Base-by-base conservation (phyloP, 2,329 filamentous ascomycete species). In the Rhynchosporium graminicola region DNA sequence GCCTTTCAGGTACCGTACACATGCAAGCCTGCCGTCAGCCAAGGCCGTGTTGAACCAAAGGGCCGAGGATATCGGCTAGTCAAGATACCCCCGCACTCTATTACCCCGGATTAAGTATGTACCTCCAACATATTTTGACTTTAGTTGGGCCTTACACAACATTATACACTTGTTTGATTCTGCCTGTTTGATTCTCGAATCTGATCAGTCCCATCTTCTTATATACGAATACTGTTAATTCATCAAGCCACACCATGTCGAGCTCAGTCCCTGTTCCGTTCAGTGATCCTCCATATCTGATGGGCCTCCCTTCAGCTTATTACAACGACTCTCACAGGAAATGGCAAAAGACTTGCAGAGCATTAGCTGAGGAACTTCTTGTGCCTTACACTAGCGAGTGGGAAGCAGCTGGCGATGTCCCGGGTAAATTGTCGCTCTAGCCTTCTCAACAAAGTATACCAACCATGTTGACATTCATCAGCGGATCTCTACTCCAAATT, bases 231-330 rank as follows among this genome's bases (percentile, higher is more conserved):
- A 45, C 13, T 7, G n/a, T 45, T 45, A 33, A n/a, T n/a, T 38
- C 56, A 26, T 31, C 10, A 47, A 50, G 31, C 43, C 26, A 13
- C 15, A 52, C 38, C 26, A 61, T 61, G 59, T 48, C 59, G 26
- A 45, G 48, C 47, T 26, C 59, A 31, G 51, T 61, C 15, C 59
- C 59, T 4, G 33, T 61, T 15, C 59, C 59, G 20, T 61, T 61
- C 33, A 56, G 51, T 20, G 59, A 61, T 9, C 59, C 59, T 7
- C 59, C 59, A 20, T 61, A 87, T 77, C 80, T 92, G 52, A 80
- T 80, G 68, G 88, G 88, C 58, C 79, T 91, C 2, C 89, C 89
- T 0, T 89, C 87, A 0, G 85, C 89, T 12, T 89, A 91, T 77
- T 90, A 89, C 77, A 87, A 82, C 29, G 79, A 82, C 3, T 84